Evolutionary conservation across 495 filamentous ascomycete species (phyloP).

Genomic region (Aspergillus conjunctus): DNA sequence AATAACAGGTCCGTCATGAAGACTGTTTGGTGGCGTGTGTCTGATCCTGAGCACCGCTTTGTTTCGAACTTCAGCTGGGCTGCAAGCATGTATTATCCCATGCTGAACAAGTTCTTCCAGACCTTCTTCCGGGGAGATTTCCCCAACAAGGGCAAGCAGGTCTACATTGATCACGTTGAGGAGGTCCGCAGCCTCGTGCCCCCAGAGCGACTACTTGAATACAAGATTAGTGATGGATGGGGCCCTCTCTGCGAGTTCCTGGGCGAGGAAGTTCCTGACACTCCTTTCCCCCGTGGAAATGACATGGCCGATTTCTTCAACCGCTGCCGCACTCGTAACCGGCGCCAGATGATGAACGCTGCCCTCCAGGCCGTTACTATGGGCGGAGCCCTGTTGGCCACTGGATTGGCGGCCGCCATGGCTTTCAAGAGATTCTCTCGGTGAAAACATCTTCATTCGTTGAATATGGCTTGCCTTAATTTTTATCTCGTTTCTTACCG

Average conservation of each 20-base stretch:
- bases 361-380: slow-evolving; percentile 54
- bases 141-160: slow-evolving; percentile 53
- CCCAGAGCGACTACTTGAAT: slow-evolving; percentile 59
- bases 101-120: slow-evolving; percentile 62
- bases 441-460: slow-evolving; percentile 25
- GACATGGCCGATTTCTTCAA: slow-evolving; percentile 61
- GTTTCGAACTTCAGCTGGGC: slow-evolving; percentile 58
- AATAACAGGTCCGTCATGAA: slow-evolving; percentile 50
- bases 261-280: slow-evolving; percentile 57
- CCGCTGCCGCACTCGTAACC: slow-evolving; percentile 59
- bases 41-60: slow-evolving; percentile 55
- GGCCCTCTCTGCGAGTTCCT: slow-evolving; percentile 68
- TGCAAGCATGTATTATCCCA: slow-evolving; percentile 60
- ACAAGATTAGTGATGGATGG: slow-evolving; percentile 67
- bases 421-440: slow-evolving; percentile 47
- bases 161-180: slow-evolving; percentile 49
- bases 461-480: not conserved
- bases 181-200: slow-evolving; percentile 50
- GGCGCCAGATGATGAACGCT: slow-evolving; percentile 63
- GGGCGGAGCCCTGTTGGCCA: slow-evolving; percentile 46
- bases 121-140: slow-evolving; percentile 57
- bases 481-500: slow-evolving; percentile 16
- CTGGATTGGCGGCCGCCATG: slow-evolving; percentile 43
- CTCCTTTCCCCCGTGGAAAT: slow-evolving; percentile 49
- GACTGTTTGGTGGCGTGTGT: slow-evolving; percentile 57